These are phyloP conservation scores for Tetrapisispora fleetii DNA, from an alignment of 805 yeast species.

Conservation along the genomic window DNA sequence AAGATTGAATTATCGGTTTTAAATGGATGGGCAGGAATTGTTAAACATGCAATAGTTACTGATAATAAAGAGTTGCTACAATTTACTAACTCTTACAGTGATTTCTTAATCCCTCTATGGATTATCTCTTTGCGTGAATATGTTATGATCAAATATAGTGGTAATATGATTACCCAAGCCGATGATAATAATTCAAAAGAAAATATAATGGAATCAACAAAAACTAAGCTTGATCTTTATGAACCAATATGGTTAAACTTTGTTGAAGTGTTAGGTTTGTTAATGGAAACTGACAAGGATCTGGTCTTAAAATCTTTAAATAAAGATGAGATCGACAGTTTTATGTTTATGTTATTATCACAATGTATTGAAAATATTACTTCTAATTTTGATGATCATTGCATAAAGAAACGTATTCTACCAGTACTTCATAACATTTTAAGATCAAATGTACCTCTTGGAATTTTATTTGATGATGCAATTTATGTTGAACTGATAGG, in stretches of 20 bases:
- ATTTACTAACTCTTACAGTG: constrained; percentile 47
- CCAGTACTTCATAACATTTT: constrained; percentile 48
- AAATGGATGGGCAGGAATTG: constrained; percentile 66
- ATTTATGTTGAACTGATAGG: constrained; percentile 71
- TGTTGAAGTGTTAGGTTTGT: constrained; percentile 61
- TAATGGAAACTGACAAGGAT: constrained; percentile 42
- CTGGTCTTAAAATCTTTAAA: constrained; percentile 40
- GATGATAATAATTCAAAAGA: constrained; percentile 6
- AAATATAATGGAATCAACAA: constrained; percentile 10
- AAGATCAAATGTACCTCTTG: constrained; percentile 45
- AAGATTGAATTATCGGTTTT: constrained; percentile 51
- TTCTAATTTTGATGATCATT: constrained; percentile 26
- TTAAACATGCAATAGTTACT: constrained; percentile 21
- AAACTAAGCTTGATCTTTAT: constrained; percentile 28
- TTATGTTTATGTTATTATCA: constrained; percentile 72
- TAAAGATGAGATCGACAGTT: constrained; percentile 45
- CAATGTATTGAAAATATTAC: constrained; percentile 72
- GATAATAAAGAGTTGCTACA: constrained; percentile 35
- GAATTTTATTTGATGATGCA: constrained; percentile 51
- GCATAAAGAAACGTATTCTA: constrained; percentile 30
- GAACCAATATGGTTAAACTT: constrained; percentile 61
- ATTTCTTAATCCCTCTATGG: constrained; percentile 69
- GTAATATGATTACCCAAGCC: constrained; percentile 13
- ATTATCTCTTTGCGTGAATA: constrained; percentile 62
- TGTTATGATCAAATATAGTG: constrained; percentile 52